Evolutionary conservation across 1,284 basidiomycete species (phyloP), one percentile per base, ranked within the genome.

Genomic region (Fomitopsis pinicola): DNA sequence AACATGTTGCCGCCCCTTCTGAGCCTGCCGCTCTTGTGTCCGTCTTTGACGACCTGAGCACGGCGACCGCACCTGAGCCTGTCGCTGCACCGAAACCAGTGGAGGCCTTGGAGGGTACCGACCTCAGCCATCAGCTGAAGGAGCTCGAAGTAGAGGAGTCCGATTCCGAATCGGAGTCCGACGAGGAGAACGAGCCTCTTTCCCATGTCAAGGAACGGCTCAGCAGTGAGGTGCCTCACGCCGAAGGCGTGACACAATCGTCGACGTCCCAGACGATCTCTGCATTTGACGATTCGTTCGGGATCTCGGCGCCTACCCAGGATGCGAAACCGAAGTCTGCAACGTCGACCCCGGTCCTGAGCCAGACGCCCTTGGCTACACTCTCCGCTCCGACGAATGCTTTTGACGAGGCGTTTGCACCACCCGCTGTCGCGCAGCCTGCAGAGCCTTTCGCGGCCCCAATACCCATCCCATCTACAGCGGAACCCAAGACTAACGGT

Each of bases 241-340:
- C 73, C 17, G 62, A 72, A 26, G 61, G 60, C 5, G 63, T 68
- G 17, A 69, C 68, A 15, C 68, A 72, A 52, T 64, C 73, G 9
- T 64, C 65, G 55, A 62, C 68, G 33, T 64, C 69, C 35, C 60
- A 70, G 5, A 61, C 72, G 14, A 59, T 63, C 6, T 71, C 73
- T 10, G 77, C 80, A 1, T 87, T 86, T 63, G 83, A 88, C 61
- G 88, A 90, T 71, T 81, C 87, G 5, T 91, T 92, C 67, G 86
- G 83, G 36, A 73, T 79, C 58, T 56, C 59, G 12, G 67, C 75
- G 5, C 60, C 57, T n/a, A 44, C 62, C 14, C 36, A 42, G 14
- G 48, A 59, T 12, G 36, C 67, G 40, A 55, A 10, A 45, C 60
- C 28, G 42, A 60, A 3, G 45, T 10, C 45, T 14, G 42, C 14